phyloP scores from a whole-genome alignment of 1,284 basidiomycete species.

The Phlebopus sp. region DNA sequence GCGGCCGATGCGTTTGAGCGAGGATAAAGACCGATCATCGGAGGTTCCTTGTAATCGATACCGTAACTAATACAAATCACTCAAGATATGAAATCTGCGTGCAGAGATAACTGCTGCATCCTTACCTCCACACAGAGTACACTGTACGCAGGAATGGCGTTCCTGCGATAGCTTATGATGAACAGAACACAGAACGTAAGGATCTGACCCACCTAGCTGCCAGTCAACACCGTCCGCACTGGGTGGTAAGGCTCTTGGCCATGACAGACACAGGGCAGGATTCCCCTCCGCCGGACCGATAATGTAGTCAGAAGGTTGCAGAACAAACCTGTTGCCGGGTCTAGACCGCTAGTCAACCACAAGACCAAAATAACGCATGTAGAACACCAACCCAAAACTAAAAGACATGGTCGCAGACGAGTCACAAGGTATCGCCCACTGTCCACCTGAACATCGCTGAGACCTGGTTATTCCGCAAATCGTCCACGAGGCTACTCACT shows the following conservation, averaged over 20 bases:
- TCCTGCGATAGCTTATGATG: slow-evolving; percentile 37
- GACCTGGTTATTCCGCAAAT: slow-evolving; percentile 2
- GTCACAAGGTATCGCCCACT: slow-evolving; percentile 83
- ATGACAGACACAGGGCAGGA: slow-evolving; percentile 73
- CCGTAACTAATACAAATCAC: slow-evolving; percentile 53
- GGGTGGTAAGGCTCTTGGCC: slow-evolving; percentile 71
- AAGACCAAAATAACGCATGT: background rate
- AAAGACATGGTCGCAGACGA: slow-evolving; percentile 66
- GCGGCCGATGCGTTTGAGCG: slow-evolving; percentile 45
- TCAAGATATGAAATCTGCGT: slow-evolving; percentile 3
- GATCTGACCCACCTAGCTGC: slow-evolving; percentile 59
- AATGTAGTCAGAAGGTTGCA: slow-evolving; percentile 82
- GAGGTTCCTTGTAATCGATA: slow-evolving; percentile 67
- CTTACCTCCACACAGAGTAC: slow-evolving; percentile 79
- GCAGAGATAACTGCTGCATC: slow-evolving; percentile 1
- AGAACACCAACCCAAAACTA: slow-evolving; percentile 60
- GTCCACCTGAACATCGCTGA: slow-evolving; percentile 46
- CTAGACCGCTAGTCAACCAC: slow-evolving; percentile 13
- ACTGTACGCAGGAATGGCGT: slow-evolving; percentile 77
- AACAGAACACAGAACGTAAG: background rate
- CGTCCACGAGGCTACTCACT: slow-evolving; percentile 32
- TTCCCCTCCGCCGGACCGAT: slow-evolving; percentile 69
- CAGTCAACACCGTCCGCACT: slow-evolving; percentile 81
- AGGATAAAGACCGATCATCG: slow-evolving; percentile 71
- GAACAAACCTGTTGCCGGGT: slow-evolving; percentile 25